These are phyloP conservation scores for Aspergillus kassunensis DNA, from an alignment of 495 filamentous ascomycete species.

Conservation along the genomic window DNA sequence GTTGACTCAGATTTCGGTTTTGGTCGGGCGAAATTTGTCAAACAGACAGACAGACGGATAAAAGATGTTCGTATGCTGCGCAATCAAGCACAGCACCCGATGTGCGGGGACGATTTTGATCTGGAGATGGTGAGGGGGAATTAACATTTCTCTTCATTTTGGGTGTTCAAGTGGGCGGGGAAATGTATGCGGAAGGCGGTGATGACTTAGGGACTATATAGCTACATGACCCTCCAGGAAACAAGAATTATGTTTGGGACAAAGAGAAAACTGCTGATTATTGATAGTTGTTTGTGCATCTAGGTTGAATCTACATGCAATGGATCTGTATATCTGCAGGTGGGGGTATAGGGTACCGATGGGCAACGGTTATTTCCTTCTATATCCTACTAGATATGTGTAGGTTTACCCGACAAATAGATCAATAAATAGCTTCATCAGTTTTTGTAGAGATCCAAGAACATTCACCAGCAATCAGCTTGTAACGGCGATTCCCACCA, in stretches of 20 bases:
- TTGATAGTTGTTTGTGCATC: too few relatives aligned
- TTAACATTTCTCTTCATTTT: constrained; percentile 13
- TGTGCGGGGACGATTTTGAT: constrained; percentile 14
- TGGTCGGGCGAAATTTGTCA: neutral
- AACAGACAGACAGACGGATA: neutral
- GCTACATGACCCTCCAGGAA: neutral
- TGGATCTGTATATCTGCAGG: too few relatives aligned
- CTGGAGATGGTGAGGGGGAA: constrained; percentile 16
- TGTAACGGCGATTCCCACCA: too few relatives aligned
- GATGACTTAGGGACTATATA: neutral
- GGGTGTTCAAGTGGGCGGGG: constrained; percentile 28
- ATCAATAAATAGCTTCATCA: too few relatives aligned
- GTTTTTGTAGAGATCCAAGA: too few relatives aligned
- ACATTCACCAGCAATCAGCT: too few relatives aligned
- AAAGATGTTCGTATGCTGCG: constrained; percentile 22
- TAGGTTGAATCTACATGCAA: too few relatives aligned
- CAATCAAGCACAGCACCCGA: constrained; percentile 28
- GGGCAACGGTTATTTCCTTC: too few relatives aligned
- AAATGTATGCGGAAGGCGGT: constrained; percentile 26
- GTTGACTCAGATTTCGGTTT: neutral
- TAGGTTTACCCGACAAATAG: too few relatives aligned
- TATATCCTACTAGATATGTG: too few relatives aligned
- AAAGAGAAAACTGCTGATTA: too few relatives aligned
- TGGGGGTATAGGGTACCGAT: too few relatives aligned
- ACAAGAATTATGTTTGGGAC: neutral